Conservation (phyloP, 1,139 yeast genomes). For the Lodderomyces jiufengensis region DNA sequence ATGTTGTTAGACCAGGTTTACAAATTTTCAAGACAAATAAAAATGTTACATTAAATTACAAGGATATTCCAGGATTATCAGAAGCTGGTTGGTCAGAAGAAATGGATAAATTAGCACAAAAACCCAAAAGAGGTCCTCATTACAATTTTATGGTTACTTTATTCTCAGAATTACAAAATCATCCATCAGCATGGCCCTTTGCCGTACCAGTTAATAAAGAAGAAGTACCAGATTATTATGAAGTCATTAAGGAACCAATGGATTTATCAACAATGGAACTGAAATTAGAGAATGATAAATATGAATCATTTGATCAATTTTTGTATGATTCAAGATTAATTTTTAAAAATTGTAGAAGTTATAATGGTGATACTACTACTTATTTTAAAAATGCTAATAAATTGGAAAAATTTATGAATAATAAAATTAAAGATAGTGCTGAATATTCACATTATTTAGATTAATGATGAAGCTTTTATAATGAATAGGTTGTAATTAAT, state of each 20-base stretch:
- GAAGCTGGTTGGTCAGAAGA: slow-evolving; percentile 99
- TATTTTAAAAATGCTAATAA: slow-evolving; percentile 89
- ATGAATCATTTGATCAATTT: slow-evolving; percentile 87
- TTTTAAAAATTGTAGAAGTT: slow-evolving; percentile 85
- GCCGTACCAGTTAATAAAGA: slow-evolving; percentile 87
- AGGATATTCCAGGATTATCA: slow-evolving; percentile 77
- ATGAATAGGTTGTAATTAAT: no score
- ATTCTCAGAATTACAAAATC: slow-evolving; percentile 83
- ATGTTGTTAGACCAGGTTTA: slow-evolving; percentile 78
- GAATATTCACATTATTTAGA: slow-evolving; percentile 54
- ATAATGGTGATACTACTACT: slow-evolving; percentile 86
- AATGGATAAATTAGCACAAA: slow-evolving; percentile 94
- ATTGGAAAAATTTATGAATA: slow-evolving; percentile 80
- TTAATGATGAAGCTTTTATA: no score
- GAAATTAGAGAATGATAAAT: slow-evolving; percentile 87
- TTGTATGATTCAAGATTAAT: slow-evolving; percentile 82
- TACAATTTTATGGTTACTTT: slow-evolving; percentile 89
- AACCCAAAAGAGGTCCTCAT: slow-evolving; percentile 94
- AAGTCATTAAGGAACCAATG: slow-evolving; percentile 98
- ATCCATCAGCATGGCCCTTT: slow-evolving; percentile 99
- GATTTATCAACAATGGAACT: slow-evolving; percentile 94
- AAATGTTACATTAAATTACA: slow-evolving; percentile 48
- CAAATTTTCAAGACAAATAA: slow-evolving; percentile 60
- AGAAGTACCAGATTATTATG: slow-evolving; percentile 95
- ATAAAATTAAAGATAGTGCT: slow-evolving; percentile 78